These are phyloP conservation scores for Amaranthus tricolor DNA, from an alignment of 179 eudicot species.

Conservation along the genomic window DNA sequence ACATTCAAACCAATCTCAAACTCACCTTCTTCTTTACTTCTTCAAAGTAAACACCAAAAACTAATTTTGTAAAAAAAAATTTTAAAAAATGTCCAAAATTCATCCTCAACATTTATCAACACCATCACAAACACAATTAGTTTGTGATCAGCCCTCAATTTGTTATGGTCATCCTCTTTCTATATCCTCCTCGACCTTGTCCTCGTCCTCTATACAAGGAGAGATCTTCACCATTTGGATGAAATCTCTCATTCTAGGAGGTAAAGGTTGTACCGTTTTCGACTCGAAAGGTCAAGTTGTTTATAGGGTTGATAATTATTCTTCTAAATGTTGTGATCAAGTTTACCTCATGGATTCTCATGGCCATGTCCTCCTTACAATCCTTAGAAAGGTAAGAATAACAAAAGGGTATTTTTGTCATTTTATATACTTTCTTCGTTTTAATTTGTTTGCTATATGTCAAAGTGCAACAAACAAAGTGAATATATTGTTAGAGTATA, in stretches of 20 bases:
- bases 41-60: not conserved
- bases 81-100: not conserved
- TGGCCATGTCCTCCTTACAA: conserved; percentile 48
- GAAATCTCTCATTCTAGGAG: conserved; percentile 60
- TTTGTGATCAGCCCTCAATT: not conserved
- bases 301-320: conserved; percentile 56
- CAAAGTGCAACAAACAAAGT: too few relatives aligned
- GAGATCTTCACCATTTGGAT: conserved; percentile 58
- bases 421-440: too few relatives aligned
- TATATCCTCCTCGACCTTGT: too few relatives aligned
- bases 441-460: too few relatives aligned
- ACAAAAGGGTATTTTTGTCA: conserved; percentile 14
- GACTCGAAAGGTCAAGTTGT: conserved; percentile 51
- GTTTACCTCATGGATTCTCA: conserved; percentile 48
- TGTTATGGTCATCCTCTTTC: not conserved
- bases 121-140: not conserved
- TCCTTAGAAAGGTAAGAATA: conserved; percentile 39
- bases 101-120: conserved; percentile 24
- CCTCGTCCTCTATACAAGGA: not conserved
- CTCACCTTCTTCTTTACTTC: not conserved
- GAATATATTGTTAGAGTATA: too few relatives aligned
- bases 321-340: conserved; percentile 29
- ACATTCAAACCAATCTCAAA: conserved; percentile 14
- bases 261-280: conserved; percentile 63
- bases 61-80: not conserved